Conservation (phyloP, 495 filamentous ascomycete genomes). For the Neurospora intermedia region DNA sequence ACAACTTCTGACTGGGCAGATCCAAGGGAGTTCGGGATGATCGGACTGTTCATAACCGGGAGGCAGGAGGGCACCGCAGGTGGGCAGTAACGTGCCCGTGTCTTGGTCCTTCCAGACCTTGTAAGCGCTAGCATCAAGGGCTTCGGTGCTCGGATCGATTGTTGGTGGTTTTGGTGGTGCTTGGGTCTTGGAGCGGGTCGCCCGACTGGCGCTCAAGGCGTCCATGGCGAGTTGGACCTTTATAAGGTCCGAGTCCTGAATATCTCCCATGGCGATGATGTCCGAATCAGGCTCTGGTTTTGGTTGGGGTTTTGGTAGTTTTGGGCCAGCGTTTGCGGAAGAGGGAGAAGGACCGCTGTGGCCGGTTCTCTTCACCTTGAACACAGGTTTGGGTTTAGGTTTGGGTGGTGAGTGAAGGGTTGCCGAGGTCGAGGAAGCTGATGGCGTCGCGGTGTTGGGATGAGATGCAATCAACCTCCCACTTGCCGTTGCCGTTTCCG, state of each 20-base stretch:
- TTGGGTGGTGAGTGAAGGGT: neutral
- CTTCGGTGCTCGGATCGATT: neutral
- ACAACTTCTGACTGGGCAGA: conserved; percentile 22
- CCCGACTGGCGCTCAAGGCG: neutral
- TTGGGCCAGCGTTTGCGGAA: neutral
- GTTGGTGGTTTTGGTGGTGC: neutral
- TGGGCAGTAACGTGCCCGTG: neutral
- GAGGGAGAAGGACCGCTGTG: conserved; percentile 5
- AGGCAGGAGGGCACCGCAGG: neutral
- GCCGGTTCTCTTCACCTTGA: conserved; percentile 13
- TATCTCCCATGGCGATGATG: neutral
- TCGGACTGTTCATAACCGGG: neutral
- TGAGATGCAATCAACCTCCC: neutral
- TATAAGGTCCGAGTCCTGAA: neutral
- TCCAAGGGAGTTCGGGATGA: conserved; percentile 16
- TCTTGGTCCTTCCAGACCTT: neutral
- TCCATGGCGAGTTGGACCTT: neutral
- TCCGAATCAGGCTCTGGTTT: neutral
- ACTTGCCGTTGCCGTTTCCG: neutral
- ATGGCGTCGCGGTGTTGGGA: neutral
- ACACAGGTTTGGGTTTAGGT: conserved; percentile 3
- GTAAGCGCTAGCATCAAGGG: neutral
- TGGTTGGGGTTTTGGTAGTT: neutral
- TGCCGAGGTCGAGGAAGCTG: neutral
- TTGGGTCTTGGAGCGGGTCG: neutral